Base-by-base conservation (phyloP, 129 eudicot genomes). In the Flaveria robusta region DNA sequence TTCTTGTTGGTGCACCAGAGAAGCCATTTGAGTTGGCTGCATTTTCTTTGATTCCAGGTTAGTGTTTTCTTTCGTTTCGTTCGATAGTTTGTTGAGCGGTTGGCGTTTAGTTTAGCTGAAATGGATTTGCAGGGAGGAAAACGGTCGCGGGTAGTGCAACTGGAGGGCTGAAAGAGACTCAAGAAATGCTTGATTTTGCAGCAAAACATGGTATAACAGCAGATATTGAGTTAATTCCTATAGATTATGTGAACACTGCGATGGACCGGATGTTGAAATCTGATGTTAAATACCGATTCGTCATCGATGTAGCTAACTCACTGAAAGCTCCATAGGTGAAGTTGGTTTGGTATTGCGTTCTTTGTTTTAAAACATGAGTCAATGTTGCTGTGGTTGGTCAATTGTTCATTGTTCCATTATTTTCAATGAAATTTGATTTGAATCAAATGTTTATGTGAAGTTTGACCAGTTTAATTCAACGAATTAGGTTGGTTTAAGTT, bases 121-220 rank as follows among this genome's bases (percentile, higher is more conserved):
- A 50, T 58, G 71, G 63, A 20, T 27, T 14, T 51, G 20, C 63
- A 85, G 85, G 85, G 52, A 69, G 88, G 88, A 85, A 85, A 42
- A 77, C 66, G 15, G 39, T 85, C n/a, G 83, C 71, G 52, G 88
- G 88, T 12, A 85, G 88, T 74, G 67, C 67, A 3, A 81, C 74
- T n/a, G 88, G 88, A 54, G 88, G 88, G 66, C 27, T 85, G 65
- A 81, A 73, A 80, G 85, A 85, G 85, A 85, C 88, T 27, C 88
- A 85, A 69, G 88, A 81, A 68, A 85, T 85, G 88, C 83, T 85
- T 77, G 85, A 85, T 68, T 81, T 85, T 70, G 82, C 88, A 9
- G 88, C 89, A 60, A 75, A 85, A 52, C 60, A 85, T 62, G 82
- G 80, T 6, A 54, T 82, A 58, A 79, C 84, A 1, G 82, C 86